Percentiles rank a stretch among this genome's conserved stretches.
Evolutionary conservation across 352 stramenopile species (phyloP).

Genomic region (Phytophthora citricola): DNA sequence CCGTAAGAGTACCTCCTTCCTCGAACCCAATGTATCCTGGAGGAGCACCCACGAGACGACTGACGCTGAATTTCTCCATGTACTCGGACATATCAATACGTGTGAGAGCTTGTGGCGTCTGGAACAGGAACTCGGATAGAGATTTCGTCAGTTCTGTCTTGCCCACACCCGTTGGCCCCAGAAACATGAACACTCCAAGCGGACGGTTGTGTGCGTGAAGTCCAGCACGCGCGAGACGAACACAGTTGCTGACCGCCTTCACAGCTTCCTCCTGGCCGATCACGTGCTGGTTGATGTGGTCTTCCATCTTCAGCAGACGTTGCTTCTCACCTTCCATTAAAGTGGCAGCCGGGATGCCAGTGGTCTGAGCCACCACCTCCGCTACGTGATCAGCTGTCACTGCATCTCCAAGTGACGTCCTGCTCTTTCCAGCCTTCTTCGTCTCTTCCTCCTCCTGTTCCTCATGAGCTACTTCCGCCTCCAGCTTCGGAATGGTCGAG

Average conservation of each 20-base stretch:
- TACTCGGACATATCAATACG: conserved; percentile 98
- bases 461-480: conserved; percentile 72
- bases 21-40: conserved; percentile 95
- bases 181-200: conserved; percentile 96
- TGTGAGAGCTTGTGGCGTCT: conserved; percentile 94
- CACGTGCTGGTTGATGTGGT: conserved; percentile 92
- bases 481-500: conserved; percentile 78
- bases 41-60: conserved; percentile 91
- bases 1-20: conserved; percentile 95
- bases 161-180: conserved; percentile 93
- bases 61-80: conserved; percentile 97
- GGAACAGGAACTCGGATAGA: conserved; percentile 96
- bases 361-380: conserved; percentile 88
- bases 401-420: conserved; percentile 85
- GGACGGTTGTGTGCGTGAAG: conserved; percentile 96
- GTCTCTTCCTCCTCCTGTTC: conserved; percentile 56
- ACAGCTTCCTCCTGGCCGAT: conserved; percentile 93
- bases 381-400: conserved; percentile 95
- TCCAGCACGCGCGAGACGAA: conserved; percentile 93
- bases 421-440: conserved; percentile 43
- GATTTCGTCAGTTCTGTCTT: conserved; percentile 98
- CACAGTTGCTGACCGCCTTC: conserved; percentile 90
- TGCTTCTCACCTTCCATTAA: conserved; percentile 96
- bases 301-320: conserved; percentile 94
- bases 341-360: conserved; percentile 95